A percentile compares a stretch with the other conserved stretches of the same genome.
Conservation (phyloP, 148 eudicot genomes). For the Amaranthus palmeri region DNA sequence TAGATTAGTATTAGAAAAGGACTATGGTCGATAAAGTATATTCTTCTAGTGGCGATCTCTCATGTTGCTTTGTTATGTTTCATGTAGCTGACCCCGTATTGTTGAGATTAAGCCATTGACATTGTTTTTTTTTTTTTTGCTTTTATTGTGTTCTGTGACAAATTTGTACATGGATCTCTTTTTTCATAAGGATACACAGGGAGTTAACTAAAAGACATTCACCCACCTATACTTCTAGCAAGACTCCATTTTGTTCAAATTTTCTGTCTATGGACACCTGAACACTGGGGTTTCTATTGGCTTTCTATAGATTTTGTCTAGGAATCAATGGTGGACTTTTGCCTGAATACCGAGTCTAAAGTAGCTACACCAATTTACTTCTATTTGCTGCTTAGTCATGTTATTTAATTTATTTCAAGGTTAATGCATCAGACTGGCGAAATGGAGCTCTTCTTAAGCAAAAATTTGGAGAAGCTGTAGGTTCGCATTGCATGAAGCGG, state of each 20-base stretch:
- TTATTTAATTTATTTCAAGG: slow-evolving; percentile 35
- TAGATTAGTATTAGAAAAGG: too few relatives aligned
- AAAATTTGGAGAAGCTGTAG: slow-evolving; percentile 79
- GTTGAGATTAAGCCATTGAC: too few relatives aligned
- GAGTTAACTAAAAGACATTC: neutral
- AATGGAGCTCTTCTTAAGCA: slow-evolving; percentile 84
- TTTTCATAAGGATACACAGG: neutral
- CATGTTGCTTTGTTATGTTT: too few relatives aligned
- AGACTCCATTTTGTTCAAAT: neutral
- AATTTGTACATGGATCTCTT: neutral
- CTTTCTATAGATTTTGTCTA: neutral
- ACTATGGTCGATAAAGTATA: too few relatives aligned
- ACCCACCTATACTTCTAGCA: neutral
- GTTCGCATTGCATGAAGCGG: slow-evolving; percentile 77
- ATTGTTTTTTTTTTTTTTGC: neutral
- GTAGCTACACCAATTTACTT: neutral
- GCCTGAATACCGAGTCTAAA: neutral
- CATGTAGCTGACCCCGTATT: too few relatives aligned
- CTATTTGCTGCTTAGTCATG: neutral
- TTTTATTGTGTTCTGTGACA: neutral
- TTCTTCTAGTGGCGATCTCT: too few relatives aligned
- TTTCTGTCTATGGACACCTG: neutral
- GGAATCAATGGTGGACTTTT: neutral
- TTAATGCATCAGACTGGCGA: slow-evolving; percentile 96
- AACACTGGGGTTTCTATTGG: neutral